These are phyloP conservation scores for Cucumis melo DNA, from an alignment of 306 rosid genomes.

Conservation along the genomic window DNA sequence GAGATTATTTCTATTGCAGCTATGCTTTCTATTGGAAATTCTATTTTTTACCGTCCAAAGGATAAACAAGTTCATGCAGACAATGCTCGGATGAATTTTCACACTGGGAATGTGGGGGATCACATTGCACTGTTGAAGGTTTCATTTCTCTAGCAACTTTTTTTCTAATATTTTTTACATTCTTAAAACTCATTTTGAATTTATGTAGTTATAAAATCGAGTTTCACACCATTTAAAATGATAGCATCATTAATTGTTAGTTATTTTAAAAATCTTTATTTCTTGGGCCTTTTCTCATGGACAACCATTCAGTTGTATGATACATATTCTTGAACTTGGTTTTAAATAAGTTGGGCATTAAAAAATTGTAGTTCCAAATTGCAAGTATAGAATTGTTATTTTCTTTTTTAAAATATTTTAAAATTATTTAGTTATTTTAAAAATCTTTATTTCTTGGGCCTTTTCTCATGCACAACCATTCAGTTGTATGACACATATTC, in stretches of 20 bases:
- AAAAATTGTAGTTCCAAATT: neutral
- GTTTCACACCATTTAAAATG: neutral
- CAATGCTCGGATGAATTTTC: constrained; percentile 85
- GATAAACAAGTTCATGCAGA: constrained; percentile 99
- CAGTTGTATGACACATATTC: neutral
- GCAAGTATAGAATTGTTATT: neutral
- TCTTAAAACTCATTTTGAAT: neutral
- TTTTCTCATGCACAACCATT: neutral
- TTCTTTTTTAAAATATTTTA: too few relatives aligned
- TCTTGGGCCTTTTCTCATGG: neutral
- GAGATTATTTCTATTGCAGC: constrained; percentile 79
- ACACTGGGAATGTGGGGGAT: constrained; percentile 85
- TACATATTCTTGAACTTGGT: neutral
- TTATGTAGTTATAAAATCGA: neutral
- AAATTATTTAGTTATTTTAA: neutral
- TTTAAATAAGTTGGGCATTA: neutral
- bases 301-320: neutral
- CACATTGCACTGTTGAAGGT: constrained; percentile 86
- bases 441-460: neutral
- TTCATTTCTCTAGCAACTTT: neutral
- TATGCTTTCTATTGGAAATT: constrained; percentile 90
- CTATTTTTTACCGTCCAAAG: constrained; percentile 92
- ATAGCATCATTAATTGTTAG: neutral
- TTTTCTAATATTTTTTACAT: neutral
- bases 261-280: neutral